Base-by-base conservation (phyloP, 1,139 yeast genomes). In the Debaryomycetaceae sp. region DNA sequence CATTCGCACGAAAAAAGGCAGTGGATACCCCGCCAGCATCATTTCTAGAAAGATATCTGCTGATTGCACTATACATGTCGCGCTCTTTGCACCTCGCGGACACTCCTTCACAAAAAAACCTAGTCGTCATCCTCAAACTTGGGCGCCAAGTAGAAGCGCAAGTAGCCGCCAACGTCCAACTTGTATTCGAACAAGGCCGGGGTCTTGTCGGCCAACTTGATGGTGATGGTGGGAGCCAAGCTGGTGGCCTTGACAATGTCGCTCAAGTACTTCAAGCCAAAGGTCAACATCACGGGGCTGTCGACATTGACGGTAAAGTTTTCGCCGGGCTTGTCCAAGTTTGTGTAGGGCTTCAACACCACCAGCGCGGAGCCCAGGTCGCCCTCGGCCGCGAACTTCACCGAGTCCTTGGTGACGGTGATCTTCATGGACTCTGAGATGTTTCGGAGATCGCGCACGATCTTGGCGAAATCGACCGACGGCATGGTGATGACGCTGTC, bases 131-230 rank as follows among this genome's bases (percentile, higher is more conserved):
- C n/a, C n/a, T n/a, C n/a, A 52, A 86, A 85, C 69, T 90, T 90
- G 36, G 98, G 98, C 44, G 98, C 98, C 58, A 90, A 72, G 72
- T 82, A 90, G 72, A 82, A 90, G 56, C 95, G 79, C 55, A 90
- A 68, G 59, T 83, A 83, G 30, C 99, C 98, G 53, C 92, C 83
- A 23, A 61, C 69, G 40, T 87, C 82, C 53, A 90, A 68, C 58
- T 80, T 81, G 63, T 80, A 90, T 62, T 87, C 97, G 49, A 90
- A 85, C 53, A 86, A 68, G 26, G 96, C 94, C 20, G 99, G 99
- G 14, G 93, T 77, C 53, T 82, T 86, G 47, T 82, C 90, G 23
- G 95, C 83, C 53, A 90, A 70, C 57, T 83, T 81, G 42, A 90
- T 70, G 29, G 92, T 79, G 38, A 90, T 87, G 26, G 78, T 65